phyloP scores from a whole-genome alignment of 768 basidiomycete species.

The Multifurca ochricompacta region DNA sequence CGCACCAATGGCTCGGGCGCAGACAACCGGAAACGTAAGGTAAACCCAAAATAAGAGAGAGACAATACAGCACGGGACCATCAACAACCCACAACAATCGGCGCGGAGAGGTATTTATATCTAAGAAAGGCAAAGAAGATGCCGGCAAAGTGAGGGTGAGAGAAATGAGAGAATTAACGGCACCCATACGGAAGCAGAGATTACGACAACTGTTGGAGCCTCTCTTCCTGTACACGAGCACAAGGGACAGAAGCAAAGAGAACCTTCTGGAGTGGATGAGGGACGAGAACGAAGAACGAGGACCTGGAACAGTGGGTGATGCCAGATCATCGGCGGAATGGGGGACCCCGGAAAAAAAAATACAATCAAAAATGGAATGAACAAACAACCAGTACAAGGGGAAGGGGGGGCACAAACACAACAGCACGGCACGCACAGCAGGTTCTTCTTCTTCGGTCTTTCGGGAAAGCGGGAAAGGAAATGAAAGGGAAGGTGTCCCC shows the following conservation, averaged over 20 bases:
- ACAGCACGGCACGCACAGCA: too few relatives aligned
- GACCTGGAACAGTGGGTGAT: too few relatives aligned
- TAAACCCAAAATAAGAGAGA: background rate
- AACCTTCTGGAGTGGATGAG: background rate
- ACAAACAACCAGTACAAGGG: too few relatives aligned
- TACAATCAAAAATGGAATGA: too few relatives aligned
- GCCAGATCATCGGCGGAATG: too few relatives aligned
- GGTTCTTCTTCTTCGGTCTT: too few relatives aligned
- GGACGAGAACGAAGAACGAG: background rate
- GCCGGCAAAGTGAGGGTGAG: background rate
- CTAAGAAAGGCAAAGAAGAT: background rate
- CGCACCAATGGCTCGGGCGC: too few relatives aligned
- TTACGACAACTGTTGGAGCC: background rate
- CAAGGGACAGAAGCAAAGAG: background rate
- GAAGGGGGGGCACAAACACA: too few relatives aligned
- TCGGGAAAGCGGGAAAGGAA: too few relatives aligned
- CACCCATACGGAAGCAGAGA: slow-evolving; percentile 1
- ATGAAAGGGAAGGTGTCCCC: too few relatives aligned
- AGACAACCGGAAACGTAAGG: too few relatives aligned
- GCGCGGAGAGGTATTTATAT: background rate
- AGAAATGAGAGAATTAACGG: background rate
- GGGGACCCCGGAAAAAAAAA: too few relatives aligned
- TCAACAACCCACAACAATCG: background rate
- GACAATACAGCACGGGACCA: background rate
- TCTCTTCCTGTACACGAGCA: background rate